Evolutionary conservation across 2,329 filamentous ascomycete species (phyloP).

Genomic region (Xylaria polymorpha): DNA sequence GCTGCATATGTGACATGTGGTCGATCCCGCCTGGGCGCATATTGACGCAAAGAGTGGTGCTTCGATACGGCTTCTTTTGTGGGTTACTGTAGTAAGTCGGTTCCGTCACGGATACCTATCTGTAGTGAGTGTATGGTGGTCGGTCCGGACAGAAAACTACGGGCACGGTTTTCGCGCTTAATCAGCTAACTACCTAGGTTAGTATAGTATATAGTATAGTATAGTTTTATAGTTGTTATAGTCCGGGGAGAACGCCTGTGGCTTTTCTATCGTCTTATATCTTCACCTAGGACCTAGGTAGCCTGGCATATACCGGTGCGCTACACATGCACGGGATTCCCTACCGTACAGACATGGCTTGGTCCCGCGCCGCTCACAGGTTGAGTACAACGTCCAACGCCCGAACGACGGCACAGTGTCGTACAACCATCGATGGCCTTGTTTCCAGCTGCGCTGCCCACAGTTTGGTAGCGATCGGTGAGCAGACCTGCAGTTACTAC

Average conservation of each 20-base stretch:
- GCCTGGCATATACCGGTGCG: too few species aligned
- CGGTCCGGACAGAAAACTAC: neutral
- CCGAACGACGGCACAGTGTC: neutral
- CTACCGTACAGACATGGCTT: neutral
- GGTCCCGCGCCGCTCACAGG: neutral
- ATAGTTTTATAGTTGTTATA: neutral
- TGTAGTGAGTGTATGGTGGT: too few species aligned
- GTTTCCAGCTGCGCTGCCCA: neutral
- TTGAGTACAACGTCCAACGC: neutral
- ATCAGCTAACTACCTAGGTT: neutral
- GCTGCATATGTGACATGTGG: conserved; percentile 7
- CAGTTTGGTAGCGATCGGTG: neutral
- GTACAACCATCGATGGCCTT: neutral
- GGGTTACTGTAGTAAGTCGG: conserved; percentile 10
- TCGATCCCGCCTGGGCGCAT: neutral
- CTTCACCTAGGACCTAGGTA: too few species aligned
- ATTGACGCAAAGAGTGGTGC: conserved; percentile 8
- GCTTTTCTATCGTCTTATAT: neutral
- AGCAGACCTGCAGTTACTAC: conserved; percentile 20
- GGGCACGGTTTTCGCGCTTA: neutral
- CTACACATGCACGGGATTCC: too few species aligned
- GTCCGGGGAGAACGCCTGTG: neutral
- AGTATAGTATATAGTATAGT: neutral
- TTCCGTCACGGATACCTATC: neutral
- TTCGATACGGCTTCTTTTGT: neutral